Percentiles rank a stretch among this genome's conserved stretches.
Conservation (phyloP, 2,329 filamentous ascomycete genomes). For the Lachnellula subtilissima region DNA sequence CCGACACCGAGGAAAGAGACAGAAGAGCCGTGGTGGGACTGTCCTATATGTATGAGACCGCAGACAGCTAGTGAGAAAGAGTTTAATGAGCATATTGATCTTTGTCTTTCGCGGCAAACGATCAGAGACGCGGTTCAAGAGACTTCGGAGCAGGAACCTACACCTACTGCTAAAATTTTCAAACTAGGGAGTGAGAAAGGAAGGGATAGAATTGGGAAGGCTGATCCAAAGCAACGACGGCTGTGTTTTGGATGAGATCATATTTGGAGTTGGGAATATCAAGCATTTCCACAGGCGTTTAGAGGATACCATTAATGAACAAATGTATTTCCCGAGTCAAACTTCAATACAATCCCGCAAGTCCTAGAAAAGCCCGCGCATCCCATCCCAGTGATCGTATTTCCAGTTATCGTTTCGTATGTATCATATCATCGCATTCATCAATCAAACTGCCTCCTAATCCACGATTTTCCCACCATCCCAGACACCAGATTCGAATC, state of each 20-base stretch:
- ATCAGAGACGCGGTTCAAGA: constrained; percentile 78
- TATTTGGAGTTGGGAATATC: not conserved
- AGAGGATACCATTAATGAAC: not conserved
- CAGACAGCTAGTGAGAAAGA: constrained; percentile 68
- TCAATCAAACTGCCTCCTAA: not conserved
- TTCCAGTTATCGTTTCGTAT: not conserved
- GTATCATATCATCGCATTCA: constrained; percentile 9
- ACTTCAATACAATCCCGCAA: not conserved
- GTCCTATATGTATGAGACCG: constrained; percentile 78
- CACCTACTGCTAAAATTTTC: constrained; percentile 14
- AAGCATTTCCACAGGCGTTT: not conserved
- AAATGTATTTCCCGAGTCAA: not conserved
- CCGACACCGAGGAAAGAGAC: constrained; percentile 32
- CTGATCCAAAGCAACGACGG: constrained; percentile 17
- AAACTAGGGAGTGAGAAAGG: constrained; percentile 2
- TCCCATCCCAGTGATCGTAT: not conserved
- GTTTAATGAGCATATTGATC: constrained; percentile 91
- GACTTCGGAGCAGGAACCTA: constrained; percentile 15
- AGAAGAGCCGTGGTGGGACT: constrained; percentile 63
- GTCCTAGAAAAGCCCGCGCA: not conserved
- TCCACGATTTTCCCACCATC: not conserved
- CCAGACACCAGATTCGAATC: not conserved
- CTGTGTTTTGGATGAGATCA: constrained; percentile 13
- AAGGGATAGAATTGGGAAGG: constrained; percentile 5
- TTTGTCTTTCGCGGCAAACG: constrained; percentile 78